Base-by-base conservation (phyloP, 2,329 filamentous ascomycete genomes). In the Myriosclerotinia curreyana region DNA sequence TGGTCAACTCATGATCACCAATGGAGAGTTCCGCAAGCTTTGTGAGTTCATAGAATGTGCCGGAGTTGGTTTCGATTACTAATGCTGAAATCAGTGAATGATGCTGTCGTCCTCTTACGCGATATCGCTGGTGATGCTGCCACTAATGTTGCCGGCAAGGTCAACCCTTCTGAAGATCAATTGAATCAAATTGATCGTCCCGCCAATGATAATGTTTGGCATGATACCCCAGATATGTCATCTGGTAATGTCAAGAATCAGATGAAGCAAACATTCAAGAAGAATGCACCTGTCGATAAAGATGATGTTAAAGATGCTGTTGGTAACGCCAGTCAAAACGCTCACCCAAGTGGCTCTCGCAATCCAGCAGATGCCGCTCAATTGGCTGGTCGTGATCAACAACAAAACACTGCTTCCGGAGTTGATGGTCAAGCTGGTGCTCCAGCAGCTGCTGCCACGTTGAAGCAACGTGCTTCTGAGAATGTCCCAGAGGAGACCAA, bases 121-220 rank as follows among this genome's bases (percentile, higher is more conserved):
- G 94, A 98, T 73, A 95, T 99, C 74, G 92, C 90, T 65, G 91
- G 92, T 60, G 95, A 99, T 77, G 91, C 90, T 34, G 93, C 95
- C 14, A 83, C 84, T 68, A 94, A 90, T 73, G 89, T 89, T 8
- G 92, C 93, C 64, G 81, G 81, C 71, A 85, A 81, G 71, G 83
- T 97, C 59, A 89, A 89, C 60, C 95, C 95, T 3, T 86, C 84
- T 1, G 85, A 96, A 64, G 90, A 96, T 0, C 80, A 89, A 66
- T 82, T 98, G 25, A 75, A 79, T 11, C 87, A 92, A 72, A 86
- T 98, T 42, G 94, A 98, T 70, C 75, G 81, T n/a, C 86, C 95
- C 2, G 95, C 95, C 2, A 86, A 90, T 22, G 93, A 96, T 73
- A 95, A 98, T 78, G 90, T 88, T 20, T 99, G 95, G 95, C 91